phyloP scores from a whole-genome alignment of 805 yeast genomes.

The Ogataea corticis region DNA sequence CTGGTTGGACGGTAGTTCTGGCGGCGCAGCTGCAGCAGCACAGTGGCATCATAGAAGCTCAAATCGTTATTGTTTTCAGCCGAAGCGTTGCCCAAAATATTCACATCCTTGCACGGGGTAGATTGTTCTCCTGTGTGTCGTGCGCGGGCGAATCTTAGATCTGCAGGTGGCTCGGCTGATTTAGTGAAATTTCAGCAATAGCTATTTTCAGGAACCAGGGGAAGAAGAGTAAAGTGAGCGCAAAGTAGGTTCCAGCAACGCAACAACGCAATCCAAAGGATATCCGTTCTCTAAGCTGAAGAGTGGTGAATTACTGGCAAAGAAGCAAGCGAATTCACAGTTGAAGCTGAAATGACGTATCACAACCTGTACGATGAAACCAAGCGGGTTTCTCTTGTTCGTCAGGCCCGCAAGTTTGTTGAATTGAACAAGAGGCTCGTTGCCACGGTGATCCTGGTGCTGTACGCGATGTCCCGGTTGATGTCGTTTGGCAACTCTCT shows the following conservation, averaged over 20 bases:
- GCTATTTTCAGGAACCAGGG: background rate
- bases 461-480: constrained; percentile 10
- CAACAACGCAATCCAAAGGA: too few species aligned
- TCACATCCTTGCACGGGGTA: too few species aligned
- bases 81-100: too few species aligned
- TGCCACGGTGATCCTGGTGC: constrained; percentile 8
- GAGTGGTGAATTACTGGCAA: too few species aligned
- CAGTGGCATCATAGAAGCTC: too few species aligned
- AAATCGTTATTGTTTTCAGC: too few species aligned
- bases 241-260: too few species aligned
- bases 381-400: background rate
- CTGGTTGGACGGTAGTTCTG: too few species aligned
- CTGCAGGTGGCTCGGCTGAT: constrained; percentile 5
- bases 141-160: background rate
- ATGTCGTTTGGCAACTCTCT: background rate
- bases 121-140: background rate
- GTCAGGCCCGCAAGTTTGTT: constrained; percentile 4
- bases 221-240: too few species aligned
- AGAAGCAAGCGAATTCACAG: too few species aligned
- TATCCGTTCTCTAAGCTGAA: too few species aligned
- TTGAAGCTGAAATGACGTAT: background rate
- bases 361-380: constrained; percentile 13
- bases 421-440: constrained; percentile 9
- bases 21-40: too few species aligned
- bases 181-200: constrained; percentile 2